Evolutionary conservation across 75 land plant genomes (phyloP).

Genomic region (Pseudotsuga menziesii): DNA sequence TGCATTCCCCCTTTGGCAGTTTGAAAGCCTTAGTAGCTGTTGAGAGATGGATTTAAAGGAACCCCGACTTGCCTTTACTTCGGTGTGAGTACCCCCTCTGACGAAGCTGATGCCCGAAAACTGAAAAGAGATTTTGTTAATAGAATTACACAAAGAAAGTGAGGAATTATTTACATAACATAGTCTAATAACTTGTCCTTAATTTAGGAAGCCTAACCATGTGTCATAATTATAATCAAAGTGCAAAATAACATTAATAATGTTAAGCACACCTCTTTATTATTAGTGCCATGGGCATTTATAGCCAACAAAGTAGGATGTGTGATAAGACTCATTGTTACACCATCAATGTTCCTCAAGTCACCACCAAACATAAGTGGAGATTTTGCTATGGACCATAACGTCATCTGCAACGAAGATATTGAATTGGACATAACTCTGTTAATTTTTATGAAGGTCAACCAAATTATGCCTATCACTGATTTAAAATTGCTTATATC

Average conservation of each 20-base stretch:
- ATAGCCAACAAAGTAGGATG: constrained; percentile 76
- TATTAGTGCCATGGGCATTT: constrained; percentile 63
- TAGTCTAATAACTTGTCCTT: constrained; percentile 7
- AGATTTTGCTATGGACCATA: constrained; percentile 94
- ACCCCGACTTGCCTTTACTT: neutral
- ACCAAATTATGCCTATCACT: neutral
- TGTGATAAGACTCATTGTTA: constrained; percentile 64
- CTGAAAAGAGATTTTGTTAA: constrained; percentile 21
- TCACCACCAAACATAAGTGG: constrained; percentile 98
- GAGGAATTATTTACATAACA: neutral
- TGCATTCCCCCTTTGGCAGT: constrained; percentile 33
- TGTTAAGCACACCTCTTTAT: constrained; percentile 55
- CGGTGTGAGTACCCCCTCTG: neutral
- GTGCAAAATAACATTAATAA: neutral
- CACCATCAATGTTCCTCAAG: constrained; percentile 59
- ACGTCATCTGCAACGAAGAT: constrained; percentile 57
- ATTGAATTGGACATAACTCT: neutral
- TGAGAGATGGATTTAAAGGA: neutral
- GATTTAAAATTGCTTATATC: neutral
- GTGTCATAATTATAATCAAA: neutral
- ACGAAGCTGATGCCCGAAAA: neutral
- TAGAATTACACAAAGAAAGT: neutral
- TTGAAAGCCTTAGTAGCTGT: constrained; percentile 20
- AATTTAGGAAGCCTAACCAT: constrained; percentile 1
- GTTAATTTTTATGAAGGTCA: neutral